Conservation (phyloP, 106 monocot genomes). For the Dendrobium catenatum region DNA sequence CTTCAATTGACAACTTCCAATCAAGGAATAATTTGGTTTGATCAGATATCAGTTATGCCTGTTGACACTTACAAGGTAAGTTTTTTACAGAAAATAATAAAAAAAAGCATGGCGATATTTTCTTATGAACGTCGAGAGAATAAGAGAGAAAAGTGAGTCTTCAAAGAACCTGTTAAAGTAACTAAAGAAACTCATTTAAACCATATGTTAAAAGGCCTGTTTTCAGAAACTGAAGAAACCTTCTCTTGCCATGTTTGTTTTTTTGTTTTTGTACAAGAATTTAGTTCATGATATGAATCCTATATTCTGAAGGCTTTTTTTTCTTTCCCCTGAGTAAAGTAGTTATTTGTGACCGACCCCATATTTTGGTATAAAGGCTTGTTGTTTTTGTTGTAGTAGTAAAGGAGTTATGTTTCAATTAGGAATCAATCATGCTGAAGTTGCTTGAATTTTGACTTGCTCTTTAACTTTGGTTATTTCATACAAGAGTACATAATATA, state of each 20-base stretch:
- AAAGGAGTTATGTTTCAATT: neutral
- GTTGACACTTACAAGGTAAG: conserved; percentile 80
- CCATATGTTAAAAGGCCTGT: neutral
- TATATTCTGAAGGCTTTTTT: neutral
- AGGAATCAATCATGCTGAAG: neutral
- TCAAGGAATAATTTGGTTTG: conserved; percentile 76
- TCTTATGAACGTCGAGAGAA: neutral
- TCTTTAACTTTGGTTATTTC: neutral
- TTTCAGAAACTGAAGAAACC: neutral
- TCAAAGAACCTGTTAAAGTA: neutral
- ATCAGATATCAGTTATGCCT: conserved; percentile 87
- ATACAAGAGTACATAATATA: neutral
- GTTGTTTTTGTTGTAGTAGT: neutral
- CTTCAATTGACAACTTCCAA: conserved; percentile 73
- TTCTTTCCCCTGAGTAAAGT: neutral
- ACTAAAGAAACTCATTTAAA: too few species aligned
- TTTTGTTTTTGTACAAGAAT: neutral
- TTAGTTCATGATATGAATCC: neutral
- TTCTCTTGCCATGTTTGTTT: neutral
- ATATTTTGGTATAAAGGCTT: too few species aligned
- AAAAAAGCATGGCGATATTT: neutral
- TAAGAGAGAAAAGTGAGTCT: neutral
- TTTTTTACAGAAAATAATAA: conserved; percentile 1
- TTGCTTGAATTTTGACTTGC: neutral
- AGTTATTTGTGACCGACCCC: too few species aligned